These are phyloP conservation scores for Panaeolus cyanescens DNA, from an alignment of 768 basidiomycete species.

Conservation along the genomic window DNA sequence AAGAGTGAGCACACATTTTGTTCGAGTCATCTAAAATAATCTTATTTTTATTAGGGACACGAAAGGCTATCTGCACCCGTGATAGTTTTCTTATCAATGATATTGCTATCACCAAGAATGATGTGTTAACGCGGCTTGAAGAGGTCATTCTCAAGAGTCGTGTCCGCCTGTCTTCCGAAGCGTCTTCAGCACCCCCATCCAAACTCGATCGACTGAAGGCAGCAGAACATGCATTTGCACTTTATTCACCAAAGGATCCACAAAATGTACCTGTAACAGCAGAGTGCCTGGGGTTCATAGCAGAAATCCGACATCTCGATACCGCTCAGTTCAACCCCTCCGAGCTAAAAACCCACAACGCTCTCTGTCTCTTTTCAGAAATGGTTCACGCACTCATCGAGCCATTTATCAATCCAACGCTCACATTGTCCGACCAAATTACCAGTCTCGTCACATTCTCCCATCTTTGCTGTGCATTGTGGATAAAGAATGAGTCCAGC, in stretches of 20 bases:
- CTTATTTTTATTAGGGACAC: conserved; percentile 20
- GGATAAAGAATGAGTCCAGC: conserved; percentile 12
- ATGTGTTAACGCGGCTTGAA: conserved; percentile 19
- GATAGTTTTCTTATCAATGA: conserved; percentile 19
- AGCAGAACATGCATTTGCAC: conserved; percentile 15
- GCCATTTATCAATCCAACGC: conserved; percentile 21
- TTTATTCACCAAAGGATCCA: conserved; percentile 28
- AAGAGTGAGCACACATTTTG: conserved; percentile 17
- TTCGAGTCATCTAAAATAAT: neutral
- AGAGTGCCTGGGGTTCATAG: conserved; percentile 20
- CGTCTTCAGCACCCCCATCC: no score
- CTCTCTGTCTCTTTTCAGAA: conserved; percentile 27
- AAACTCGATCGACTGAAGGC: no score
- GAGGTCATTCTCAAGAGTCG: conserved; percentile 10
- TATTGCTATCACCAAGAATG: conserved; percentile 17
- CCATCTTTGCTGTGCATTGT: conserved; percentile 24
- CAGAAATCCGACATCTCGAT: conserved; percentile 18
- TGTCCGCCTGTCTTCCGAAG: no score
- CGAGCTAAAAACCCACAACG: conserved; percentile 14
- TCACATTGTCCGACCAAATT: conserved; percentile 28
- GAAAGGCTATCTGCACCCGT: conserved; percentile 21
- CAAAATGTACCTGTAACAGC: conserved; percentile 35
- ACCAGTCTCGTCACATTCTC: conserved; percentile 21
- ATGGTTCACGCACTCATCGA: conserved; percentile 25
- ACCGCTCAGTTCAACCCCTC: conserved; percentile 12